phyloP scores from a whole-genome alignment of 2,329 filamentous ascomycete species.

The Geosmithia flava region DNA sequence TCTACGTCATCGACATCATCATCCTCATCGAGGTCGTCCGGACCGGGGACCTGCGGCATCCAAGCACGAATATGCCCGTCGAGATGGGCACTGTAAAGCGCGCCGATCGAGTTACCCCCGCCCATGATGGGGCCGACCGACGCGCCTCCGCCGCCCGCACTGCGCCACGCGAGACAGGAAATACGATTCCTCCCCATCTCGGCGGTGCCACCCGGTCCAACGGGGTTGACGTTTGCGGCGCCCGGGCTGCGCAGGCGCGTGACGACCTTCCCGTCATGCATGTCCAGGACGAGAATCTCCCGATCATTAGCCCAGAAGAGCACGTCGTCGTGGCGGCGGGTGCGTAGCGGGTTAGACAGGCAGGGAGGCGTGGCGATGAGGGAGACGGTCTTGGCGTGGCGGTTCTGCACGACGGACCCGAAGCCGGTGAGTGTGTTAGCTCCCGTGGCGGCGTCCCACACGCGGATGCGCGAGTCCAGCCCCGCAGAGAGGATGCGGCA shows the following conservation, averaged over 20 bases:
- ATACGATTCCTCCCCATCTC: constrained; percentile 54
- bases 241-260: constrained; percentile 58
- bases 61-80: constrained; percentile 78
- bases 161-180: constrained; percentile 63
- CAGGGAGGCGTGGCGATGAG: constrained; percentile 32
- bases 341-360: constrained; percentile 24
- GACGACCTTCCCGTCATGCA: constrained; percentile 64
- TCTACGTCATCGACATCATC: constrained; percentile 30
- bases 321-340: constrained; percentile 18
- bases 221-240: constrained; percentile 24
- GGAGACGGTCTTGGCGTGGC: constrained; percentile 47
- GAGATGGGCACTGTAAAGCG: constrained; percentile 67
- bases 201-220: constrained; percentile 22
- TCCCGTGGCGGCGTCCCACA: constrained; percentile 73
- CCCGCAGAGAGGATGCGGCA: constrained; percentile 66
- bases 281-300: constrained; percentile 68
- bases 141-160: constrained; percentile 44
- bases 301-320: constrained; percentile 73
- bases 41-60: constrained; percentile 47
- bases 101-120: constrained; percentile 36
- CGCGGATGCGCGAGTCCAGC: constrained; percentile 71
- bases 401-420: constrained; percentile 69
- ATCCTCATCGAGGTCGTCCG: constrained; percentile 34
- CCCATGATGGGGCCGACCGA: constrained; percentile 49
- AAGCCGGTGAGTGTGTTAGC: constrained; percentile 85